Percentiles rank a stretch among this genome's conserved stretches.
Evolutionary conservation across 495 filamentous ascomycete genomes (phyloP).

Genomic region (Neurospora sp.): DNA sequence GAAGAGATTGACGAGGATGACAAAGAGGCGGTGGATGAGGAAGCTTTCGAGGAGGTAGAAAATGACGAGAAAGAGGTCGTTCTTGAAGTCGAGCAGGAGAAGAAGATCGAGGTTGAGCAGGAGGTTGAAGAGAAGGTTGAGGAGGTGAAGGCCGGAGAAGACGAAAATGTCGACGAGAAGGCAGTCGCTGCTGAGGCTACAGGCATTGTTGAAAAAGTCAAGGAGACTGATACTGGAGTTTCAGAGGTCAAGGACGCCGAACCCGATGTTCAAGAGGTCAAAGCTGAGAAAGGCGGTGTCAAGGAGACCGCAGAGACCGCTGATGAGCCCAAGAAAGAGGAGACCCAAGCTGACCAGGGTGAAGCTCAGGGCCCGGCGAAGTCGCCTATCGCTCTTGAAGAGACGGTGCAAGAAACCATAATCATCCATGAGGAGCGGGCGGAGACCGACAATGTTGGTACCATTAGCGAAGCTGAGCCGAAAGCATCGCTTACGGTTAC

Average conservation of each 20-base stretch:
- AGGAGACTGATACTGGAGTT: not conserved
- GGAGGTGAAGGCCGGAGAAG: not conserved
- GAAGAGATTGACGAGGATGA: not conserved
- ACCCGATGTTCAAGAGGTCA: not conserved
- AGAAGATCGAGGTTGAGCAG: conserved; percentile 1
- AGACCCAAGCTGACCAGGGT: not conserved
- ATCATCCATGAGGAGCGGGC: not conserved
- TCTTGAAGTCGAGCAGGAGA: conserved; percentile 6
- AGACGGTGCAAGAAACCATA: not conserved
- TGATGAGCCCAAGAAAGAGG: not conserved
- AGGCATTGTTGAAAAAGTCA: not conserved
- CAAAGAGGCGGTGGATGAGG: not conserved
- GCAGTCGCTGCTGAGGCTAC: not conserved
- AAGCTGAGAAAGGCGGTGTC: not conserved
- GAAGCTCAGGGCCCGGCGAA: not conserved
- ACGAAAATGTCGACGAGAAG: not conserved
- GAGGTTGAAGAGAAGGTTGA: conserved; percentile 7
- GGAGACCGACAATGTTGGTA: not conserved
- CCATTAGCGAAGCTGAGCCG: not conserved
- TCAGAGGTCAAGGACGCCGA: not conserved
- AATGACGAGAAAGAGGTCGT: conserved; percentile 2
- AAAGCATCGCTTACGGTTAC: not conserved
- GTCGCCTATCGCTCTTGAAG: not conserved
- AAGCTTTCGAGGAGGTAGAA: not conserved
- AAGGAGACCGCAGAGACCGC: not conserved